Conservation (phyloP, 371 early-diverging fungal species). For the Gilbertella persicaria region DNA sequence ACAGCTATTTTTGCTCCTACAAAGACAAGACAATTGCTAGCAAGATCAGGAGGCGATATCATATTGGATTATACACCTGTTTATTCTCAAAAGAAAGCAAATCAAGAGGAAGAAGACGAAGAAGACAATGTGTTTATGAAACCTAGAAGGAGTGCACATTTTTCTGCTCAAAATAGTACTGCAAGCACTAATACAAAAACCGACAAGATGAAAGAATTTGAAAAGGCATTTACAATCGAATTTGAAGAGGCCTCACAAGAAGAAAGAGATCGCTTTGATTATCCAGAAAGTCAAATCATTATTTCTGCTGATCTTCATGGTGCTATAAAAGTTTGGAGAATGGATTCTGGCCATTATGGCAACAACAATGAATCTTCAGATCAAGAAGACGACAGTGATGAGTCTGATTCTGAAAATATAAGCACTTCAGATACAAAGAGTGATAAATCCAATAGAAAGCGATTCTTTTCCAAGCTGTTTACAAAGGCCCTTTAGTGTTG, state of each 20-base stretch:
- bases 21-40: slow-evolving; percentile 57
- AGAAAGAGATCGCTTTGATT: slow-evolving; percentile 31
- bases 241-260: slow-evolving; percentile 28
- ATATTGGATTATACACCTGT: slow-evolving; percentile 45
- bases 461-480: too few species aligned
- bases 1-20: slow-evolving; percentile 65
- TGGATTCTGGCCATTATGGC: slow-evolving; percentile 50
- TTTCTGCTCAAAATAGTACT: neutral
- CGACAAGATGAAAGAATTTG: neutral
- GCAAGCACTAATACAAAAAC: neutral
- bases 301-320: slow-evolving; percentile 65
- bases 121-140: neutral
- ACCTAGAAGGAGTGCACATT: slow-evolving; percentile 4
- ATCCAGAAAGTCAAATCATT: slow-evolving; percentile 63
- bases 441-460: too few species aligned
- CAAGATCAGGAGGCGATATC: slow-evolving; percentile 47
- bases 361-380: neutral
- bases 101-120: neutral
- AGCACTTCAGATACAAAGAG: too few species aligned
- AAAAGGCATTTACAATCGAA: slow-evolving; percentile 2
- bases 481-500: too few species aligned
- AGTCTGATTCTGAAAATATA: too few species aligned
- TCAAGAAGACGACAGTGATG: neutral
- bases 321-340: slow-evolving; percentile 67
- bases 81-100: slow-evolving; percentile 9